Base-by-base conservation (phyloP, 805 yeast species). In the Candida silvicultrix region DNA sequence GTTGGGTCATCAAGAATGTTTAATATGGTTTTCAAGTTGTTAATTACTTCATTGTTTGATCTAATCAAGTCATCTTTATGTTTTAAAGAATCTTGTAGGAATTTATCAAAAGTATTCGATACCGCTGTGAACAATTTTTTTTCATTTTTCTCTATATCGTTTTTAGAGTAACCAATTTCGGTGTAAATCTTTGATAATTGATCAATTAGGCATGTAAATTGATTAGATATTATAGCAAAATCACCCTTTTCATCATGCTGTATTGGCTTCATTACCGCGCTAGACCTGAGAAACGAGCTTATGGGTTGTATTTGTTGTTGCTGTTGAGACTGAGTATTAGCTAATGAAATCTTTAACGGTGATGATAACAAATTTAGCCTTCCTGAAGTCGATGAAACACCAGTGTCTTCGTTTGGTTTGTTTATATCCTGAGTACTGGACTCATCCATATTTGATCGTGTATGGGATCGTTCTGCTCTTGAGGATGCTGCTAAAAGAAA, bases 141-240 rank as follows among this genome's bases (percentile, higher is more conserved):
- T 51, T 77, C 80, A 51, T 77, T 80, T 34, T 61, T 62, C 14
- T 71, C 56, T 2, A 77, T 73, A 46, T 79, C 83, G 9, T 59
- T 55, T n/a, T 68, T 58, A 1, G 81, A 69, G 55, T 75, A 78
- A 1, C 86, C 86, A 37, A 80, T 80, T 47, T 70, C 73, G 41
- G 66, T 65, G 56, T 78, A 78, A 10, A 78, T 69, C 5, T 56
- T 54, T 43, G 73, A 69, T n/a, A 80, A 58, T 43, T 74, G 72
- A 18, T 61, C 62, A 34, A 70, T 50, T 9, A 57, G 49, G 7
- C 28, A 44, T 5, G 56, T 40, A 2, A 58, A 48, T 28, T 54
- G 53, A 5, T 35, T 8, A 1, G 59, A 49, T 6, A 57, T 52
- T 32, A 50, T 46, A 1, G 51, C 40, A 39, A 53, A 56, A 19